Evolutionary conservation across 202 grass and related monocot genomes (phyloP), one percentile per base, ranked within the genome.

Genomic region (Brachypodium distachyon): DNA sequence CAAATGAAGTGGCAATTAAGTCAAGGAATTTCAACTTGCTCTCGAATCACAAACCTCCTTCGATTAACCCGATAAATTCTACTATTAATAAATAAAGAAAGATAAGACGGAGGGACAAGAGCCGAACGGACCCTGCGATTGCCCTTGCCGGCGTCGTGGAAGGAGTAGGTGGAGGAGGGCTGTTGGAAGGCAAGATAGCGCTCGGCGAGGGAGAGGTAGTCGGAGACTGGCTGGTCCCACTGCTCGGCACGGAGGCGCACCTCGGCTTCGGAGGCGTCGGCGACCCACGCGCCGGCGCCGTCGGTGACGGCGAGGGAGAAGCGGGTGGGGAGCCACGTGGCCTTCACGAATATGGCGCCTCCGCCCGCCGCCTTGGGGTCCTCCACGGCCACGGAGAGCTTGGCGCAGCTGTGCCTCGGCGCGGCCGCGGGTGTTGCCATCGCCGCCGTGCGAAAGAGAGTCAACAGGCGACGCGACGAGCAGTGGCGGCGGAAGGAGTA

Each of bases 291-390:
- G 53, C 87, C 81, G 73, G 82, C 69, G 51, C 91, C 89, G 70
- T 95, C 95, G 41, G 95, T 92, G 66, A 92, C 77, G 22, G 89
- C 89, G 56, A 92, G 89, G 42, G 92, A 87, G 84, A 98, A 98
- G 54, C 75, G 83, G 46, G 91, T 77, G 52, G 91, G 87, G 14
- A 81, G 80, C 91, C 91, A 98, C 54, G 80, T 88, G 33, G 83
- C 89, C 80, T 87, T 89, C 5, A 95, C 89, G 70, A 90, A 98
- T 47, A 94, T 64, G 31, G 73, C 14, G 13, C 60, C 76, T 0
- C 21, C 81, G 0, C 68, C 78, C 2, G 28, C 61, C 7, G 44
- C 70, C 70, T 85, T 81, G 10, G 95, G 91, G 25, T 92, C 87
- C 75, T 90, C 89, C 28, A 90, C 89, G 17, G 89, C 60, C 22